Evolutionary conservation across 371 early-diverging fungal species (phyloP), one percentile per base, ranked within the genome.

Genomic region (Mortierella sp.): DNA sequence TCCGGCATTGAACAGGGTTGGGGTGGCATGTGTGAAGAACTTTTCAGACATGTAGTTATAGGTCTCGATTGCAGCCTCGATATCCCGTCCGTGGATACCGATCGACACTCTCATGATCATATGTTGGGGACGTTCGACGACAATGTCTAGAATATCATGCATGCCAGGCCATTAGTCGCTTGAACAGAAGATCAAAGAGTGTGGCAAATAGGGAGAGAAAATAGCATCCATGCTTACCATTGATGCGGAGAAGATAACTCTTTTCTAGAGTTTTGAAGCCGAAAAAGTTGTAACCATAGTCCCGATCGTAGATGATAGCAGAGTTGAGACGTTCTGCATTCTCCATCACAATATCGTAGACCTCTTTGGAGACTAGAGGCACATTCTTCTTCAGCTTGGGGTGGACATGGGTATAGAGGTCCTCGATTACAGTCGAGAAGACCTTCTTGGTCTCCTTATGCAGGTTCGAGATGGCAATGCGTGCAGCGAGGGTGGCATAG

Each of bases 1-100:
- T 58, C 99, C 99, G 46, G 99, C 94, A 81, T 99, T 99, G 87
- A 99, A 99, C 43, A 99, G 87, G n/a, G 99, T 99, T 3, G 99
- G 99, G 11, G 98, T 97, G 17, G 99, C 99, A 80, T 99, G 99
- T 5, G 99, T 99, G 80, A 99, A 99, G 86, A 88, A 94, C 78
- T 95, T 93, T 60, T 91, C 89, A 8, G 97, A 97, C 93, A 99
- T 92, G 52, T 95, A 84, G 75, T 97, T 87, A 79, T 99, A 99
- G 1, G 99, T 99, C 79, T 99, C 94, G 70, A 99, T 93, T 2
- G 94, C 99, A 30, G 91, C 86, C 9, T 94, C 94, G 53, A 99
- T 86, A 79, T 99, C 95, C 14, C 86, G 84, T 39, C 93, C 95
- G 69, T 99, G 99, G 70, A 99, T 98, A 27, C 99, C 99, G 62